Percentiles rank a stretch among this genome's conserved stretches.
These are phyloP conservation scores for Tylopilus sp. DNA, from an alignment of 768 basidiomycete genomes.

Conservation along the genomic window DNA sequence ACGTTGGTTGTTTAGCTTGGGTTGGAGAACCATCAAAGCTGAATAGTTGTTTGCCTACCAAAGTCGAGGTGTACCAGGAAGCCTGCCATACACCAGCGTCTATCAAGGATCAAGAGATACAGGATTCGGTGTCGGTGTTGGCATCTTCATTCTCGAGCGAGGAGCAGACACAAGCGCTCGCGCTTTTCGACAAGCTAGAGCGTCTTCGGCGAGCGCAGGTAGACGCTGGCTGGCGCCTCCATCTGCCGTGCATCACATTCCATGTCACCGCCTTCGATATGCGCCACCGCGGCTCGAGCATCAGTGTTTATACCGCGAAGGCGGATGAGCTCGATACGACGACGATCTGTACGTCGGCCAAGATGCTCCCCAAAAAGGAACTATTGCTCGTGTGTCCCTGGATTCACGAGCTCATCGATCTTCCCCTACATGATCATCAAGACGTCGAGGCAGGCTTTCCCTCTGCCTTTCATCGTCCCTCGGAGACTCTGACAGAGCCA, in stretches of 20 bases:
- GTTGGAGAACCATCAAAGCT: slow-evolving; percentile 1
- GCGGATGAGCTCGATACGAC: not conserved
- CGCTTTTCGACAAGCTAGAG: not conserved
- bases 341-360: not conserved
- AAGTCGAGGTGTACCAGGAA: not conserved
- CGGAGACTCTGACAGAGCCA: too few relatives aligned
- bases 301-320: not conserved
- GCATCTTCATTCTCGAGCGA: not conserved
- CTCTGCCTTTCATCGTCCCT: too few relatives aligned
- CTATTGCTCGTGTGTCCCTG: slow-evolving; percentile 9
- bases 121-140: not conserved
- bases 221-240: not conserved
- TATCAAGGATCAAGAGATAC: not conserved
- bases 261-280: not conserved
- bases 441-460: not conserved
- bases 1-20: slow-evolving; percentile 3
- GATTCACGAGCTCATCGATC: slow-evolving; percentile 6
- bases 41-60: not conserved
- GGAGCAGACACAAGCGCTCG: not conserved
- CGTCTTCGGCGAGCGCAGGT: not conserved
- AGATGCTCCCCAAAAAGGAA: not conserved
- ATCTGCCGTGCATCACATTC: slow-evolving; percentile 2
- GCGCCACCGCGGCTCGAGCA: not conserved
- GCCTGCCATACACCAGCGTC: not conserved
- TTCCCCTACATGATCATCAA: not conserved